Base-by-base conservation (phyloP, 371 early-diverging fungal species). In the Mortierella sp. region DNA sequence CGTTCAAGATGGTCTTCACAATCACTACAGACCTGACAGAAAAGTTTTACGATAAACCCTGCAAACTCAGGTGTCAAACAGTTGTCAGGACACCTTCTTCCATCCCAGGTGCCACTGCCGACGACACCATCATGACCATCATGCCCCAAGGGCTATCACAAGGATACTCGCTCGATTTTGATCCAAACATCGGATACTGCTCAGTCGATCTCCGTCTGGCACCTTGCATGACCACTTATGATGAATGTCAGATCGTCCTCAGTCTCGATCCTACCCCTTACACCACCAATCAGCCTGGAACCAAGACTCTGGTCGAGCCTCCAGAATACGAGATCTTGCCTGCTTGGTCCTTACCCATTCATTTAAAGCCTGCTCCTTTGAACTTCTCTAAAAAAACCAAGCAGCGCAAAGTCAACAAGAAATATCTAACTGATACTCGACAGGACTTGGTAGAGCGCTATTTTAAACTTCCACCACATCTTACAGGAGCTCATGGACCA, bases 11-110 rank as follows among this genome's bases (percentile, higher is more conserved):
- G 45, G 83, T 83, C 59, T 83, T 83, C 59, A 83, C 77, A 18
- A 83, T 83, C 68, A 83, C 83, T 24, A 83, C 83, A 12, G 83
- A 83, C 30, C 62, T 83, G n/a, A 83, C 77, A 2, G 83, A 83
- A 73, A 77, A 67, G 65, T 73, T 73, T 28, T 83, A 83, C 57
- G 77, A 83, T 24, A 61, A 65, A 3, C 77, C 77, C 9, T 83
- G 83, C 62, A 83, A 73, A 45, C 83, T 83, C 14, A 62, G 71
- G 0, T 83, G 83, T 47, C 83, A 83, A 26, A 68, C 83, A 40
- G 83, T 83, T 43, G 74, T 83, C 24, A 61, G 71, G 28, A 68
- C 77, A 12, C 70, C 70, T 10, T 73, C 73, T 1, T 73, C 77
- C 1, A 35, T 64, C 1, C 83, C 73, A 14, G 76, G 77, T 1